Evolutionary conservation across 768 basidiomycete species (phyloP).

Genomic region (Suillus bovinus): DNA sequence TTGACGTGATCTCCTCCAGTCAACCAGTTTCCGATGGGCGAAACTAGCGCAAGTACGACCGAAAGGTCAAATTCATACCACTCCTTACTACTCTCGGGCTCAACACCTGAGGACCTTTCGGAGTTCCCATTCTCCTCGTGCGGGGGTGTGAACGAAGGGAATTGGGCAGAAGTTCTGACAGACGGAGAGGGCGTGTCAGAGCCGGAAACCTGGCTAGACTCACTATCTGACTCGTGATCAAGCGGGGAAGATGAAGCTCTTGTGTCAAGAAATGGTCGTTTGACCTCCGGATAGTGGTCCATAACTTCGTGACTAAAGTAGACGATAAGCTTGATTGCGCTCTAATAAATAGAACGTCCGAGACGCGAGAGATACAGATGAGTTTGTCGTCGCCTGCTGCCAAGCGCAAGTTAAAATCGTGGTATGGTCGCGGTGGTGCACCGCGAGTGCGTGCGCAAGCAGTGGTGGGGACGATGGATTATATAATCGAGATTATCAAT

Average conservation of each 20-base stretch:
- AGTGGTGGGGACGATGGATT: neutral
- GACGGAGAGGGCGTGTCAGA: slow-evolving; percentile 1
- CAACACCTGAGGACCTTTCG: neutral
- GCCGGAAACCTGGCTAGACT: slow-evolving; percentile 19
- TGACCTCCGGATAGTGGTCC: slow-evolving; percentile 6
- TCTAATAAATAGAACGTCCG: neutral
- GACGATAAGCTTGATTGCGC: neutral
- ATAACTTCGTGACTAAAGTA: slow-evolving; percentile 1
- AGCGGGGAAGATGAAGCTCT: slow-evolving; percentile 16
- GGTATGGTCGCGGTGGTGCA: slow-evolving; percentile 19
- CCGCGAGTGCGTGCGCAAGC: slow-evolving; percentile 7
- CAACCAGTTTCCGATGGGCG: slow-evolving; percentile 77
- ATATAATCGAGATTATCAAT: slow-evolving; percentile 7
- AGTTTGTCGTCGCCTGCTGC: slow-evolving; percentile 16
- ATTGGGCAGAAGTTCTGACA: slow-evolving; percentile 6
- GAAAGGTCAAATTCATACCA: slow-evolving; percentile 78
- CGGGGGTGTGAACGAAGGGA: slow-evolving; percentile 8
- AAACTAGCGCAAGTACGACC: slow-evolving; percentile 69
- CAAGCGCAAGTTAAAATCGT: slow-evolving; percentile 31
- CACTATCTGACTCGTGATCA: slow-evolving; percentile 18
- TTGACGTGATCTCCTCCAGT: slow-evolving; percentile 80
- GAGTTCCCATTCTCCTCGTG: slow-evolving; percentile 9
- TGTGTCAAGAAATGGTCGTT: slow-evolving; percentile 6
- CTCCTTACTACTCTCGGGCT: slow-evolving; percentile 20
- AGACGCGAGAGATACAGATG: slow-evolving; percentile 45